A percentile compares a stretch with the other conserved stretches of the same genome.
Evolutionary conservation across 192 early-diverging fungal genomes (phyloP).

Genomic region (Coemansia sp.): DNA sequence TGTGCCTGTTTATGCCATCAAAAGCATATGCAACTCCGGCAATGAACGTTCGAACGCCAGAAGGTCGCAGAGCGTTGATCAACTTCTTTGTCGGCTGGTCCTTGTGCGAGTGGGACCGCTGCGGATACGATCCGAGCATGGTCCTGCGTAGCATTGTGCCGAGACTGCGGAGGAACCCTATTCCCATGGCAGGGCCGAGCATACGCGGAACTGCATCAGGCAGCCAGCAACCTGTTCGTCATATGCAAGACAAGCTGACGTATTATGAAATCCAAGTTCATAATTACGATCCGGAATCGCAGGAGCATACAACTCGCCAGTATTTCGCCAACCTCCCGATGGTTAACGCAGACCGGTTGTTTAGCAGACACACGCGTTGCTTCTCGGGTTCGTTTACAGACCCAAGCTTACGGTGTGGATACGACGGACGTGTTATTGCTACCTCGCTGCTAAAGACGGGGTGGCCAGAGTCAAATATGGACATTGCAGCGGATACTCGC

Average conservation of each 20-base stretch:
- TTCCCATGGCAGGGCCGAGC: too few relatives aligned
- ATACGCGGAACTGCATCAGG: too few relatives aligned
- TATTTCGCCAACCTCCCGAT: too few relatives aligned
- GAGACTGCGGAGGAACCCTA: too few relatives aligned
- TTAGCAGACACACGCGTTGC: too few relatives aligned
- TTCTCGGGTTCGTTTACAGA: too few relatives aligned
- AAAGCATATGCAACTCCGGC: background rate
- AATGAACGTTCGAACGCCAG: background rate
- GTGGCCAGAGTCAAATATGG: too few relatives aligned
- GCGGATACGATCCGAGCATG: constrained; percentile 9
- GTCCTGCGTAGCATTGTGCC: background rate
- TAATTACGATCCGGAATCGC: constrained; percentile 5
- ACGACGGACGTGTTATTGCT: too few relatives aligned
- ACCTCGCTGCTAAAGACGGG: too few relatives aligned
- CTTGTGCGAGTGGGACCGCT: constrained; percentile 2
- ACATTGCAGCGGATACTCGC: too few relatives aligned
- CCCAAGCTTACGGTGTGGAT: too few relatives aligned
- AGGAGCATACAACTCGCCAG: background rate
- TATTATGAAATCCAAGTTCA: background rate
- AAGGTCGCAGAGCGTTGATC: constrained; percentile 1
- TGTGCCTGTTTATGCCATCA: constrained; percentile 1
- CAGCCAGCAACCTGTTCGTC: background rate
- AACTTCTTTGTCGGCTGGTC: constrained; percentile 15
- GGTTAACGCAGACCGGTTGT: too few relatives aligned
- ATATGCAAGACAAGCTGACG: background rate